Base-by-base conservation (phyloP, 805 yeast species). In the Lipomyces sp. region DNA sequence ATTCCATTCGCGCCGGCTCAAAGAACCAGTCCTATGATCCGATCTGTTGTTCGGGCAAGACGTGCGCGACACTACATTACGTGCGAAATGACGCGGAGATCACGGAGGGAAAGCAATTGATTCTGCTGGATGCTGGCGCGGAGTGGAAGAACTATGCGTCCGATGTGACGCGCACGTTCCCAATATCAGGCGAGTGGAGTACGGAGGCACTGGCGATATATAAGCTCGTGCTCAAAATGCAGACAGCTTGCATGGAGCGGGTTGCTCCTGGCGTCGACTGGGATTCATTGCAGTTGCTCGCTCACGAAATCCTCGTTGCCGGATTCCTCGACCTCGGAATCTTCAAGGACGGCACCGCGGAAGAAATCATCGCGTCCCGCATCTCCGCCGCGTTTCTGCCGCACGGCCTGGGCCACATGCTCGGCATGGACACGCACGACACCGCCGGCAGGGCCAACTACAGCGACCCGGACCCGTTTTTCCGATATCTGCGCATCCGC, bases 391-490 rank as follows among this genome's bases (percentile, higher is more conserved):
- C 84, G 21, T 91, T 91, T 70, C 87, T 82, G 68, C 98, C 98
- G 2, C 98, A 93, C 65, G 98, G 98, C 0, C 72, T 93, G 50
- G 98, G 98, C 13, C 98, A 91, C 65, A 73, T 88, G 63, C 70
- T 91, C 36, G 98, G 98, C 22, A 76, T 91, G 84, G 96, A 91
- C 65, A 89, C 96, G 2, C 98, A 93, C 68, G 98, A 91, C 69
- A 95, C 88, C 41, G 98, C 87, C 37, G 98, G 98, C 1, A 65
- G 75, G 56, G 81, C 98, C 14, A 82, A 91, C 67, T 90, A 90
- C 66, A 79, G 82, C 2, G 98, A 91, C 66, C 77, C 85, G 7
- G 82, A 93, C 66, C 85, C 86, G 24, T 74, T 84, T 69, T 76
- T 88, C 61, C 72, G 77, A 51, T 88, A 86, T 65, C 76, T 91